These are phyloP conservation scores for Cubamyces sp. DNA, from an alignment of 768 basidiomycete species.

Conservation along the genomic window DNA sequence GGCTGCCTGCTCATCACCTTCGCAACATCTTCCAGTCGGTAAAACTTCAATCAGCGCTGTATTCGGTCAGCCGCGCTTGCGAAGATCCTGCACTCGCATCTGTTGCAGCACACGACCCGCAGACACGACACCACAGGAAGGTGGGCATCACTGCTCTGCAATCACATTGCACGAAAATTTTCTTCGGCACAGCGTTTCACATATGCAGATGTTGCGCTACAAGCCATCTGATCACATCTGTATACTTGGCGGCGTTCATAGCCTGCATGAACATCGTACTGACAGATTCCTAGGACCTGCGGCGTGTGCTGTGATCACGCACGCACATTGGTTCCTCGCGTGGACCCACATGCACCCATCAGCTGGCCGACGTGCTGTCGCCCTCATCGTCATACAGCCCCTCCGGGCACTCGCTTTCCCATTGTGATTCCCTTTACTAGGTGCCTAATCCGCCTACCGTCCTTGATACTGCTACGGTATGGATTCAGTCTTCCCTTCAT, in stretches of 20 bases:
- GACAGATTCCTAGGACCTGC: too few species aligned
- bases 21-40: too few species aligned
- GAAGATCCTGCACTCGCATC: background rate
- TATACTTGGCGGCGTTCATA: background rate
- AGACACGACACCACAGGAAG: background rate
- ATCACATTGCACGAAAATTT: background rate
- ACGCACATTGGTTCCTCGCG: background rate
- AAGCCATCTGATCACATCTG: background rate
- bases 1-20: too few species aligned
- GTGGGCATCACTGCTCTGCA: background rate
- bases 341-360: constrained; percentile 19
- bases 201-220: background rate
- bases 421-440: too few species aligned
- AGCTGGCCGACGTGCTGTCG: background rate
- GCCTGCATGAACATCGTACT: background rate
- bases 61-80: too few species aligned
- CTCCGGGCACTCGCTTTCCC: too few species aligned
- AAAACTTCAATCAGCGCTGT: too few species aligned
- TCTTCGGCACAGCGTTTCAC: background rate
- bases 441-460: too few species aligned
- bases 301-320: background rate
- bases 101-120: background rate
- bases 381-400: background rate
- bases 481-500: too few species aligned
- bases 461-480: too few species aligned